Base-by-base conservation (phyloP, 202 grass and related monocot genomes). In the Schoenoplectus tabernaemontani region DNA sequence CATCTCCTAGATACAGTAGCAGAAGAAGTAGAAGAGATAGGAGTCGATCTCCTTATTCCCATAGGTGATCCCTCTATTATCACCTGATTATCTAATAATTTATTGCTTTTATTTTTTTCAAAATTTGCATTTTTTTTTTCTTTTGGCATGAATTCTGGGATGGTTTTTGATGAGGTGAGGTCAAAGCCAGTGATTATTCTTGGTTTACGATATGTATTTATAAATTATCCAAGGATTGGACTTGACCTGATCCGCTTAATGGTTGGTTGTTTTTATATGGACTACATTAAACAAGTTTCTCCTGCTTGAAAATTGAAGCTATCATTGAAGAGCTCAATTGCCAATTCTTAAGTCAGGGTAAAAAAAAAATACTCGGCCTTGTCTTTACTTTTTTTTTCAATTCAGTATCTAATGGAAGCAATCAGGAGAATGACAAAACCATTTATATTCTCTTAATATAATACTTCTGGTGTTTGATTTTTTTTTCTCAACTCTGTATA, bases 21-120 rank as follows among this genome's bases (percentile, higher is more conserved):
- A 65, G 57, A 50, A 64, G 78, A 80, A 80, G 38, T 33, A 80
- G 78, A 47, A 80, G 59, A 63, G 78, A 80, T 80, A 42, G 78
- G 59, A 80, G 78, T 63, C 78, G 78, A 50, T 80, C 78, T 33
- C 78, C 78, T 80, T 80, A 64, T 80, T 80, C 42, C 39, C 78
- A 80, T 51, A 80, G 78, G 78, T 80, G 78, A 80, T 80, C 22
- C 44, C 26, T 7, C 78, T 80, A 48, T 60, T 46, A 80, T 64
- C 41, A 80, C 59, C n/a, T 80, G 4, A 32, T 10, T 19, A 48
- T 64, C 4, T 8, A 32, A n/a, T n/a, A 32, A n/a, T 39, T 65
- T 65, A 12, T 50, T 39, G 20, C 22, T 28, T 7, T 13, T 59
- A 13, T 59, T 58, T 80, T 32, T 30, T 19, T 34, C 4, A 30